A percentile compares a stretch with the other conserved stretches of the same genome.
Evolutionary conservation across 1,284 basidiomycete species (phyloP).

Genomic region (Ceratobasidium theobromae): DNA sequence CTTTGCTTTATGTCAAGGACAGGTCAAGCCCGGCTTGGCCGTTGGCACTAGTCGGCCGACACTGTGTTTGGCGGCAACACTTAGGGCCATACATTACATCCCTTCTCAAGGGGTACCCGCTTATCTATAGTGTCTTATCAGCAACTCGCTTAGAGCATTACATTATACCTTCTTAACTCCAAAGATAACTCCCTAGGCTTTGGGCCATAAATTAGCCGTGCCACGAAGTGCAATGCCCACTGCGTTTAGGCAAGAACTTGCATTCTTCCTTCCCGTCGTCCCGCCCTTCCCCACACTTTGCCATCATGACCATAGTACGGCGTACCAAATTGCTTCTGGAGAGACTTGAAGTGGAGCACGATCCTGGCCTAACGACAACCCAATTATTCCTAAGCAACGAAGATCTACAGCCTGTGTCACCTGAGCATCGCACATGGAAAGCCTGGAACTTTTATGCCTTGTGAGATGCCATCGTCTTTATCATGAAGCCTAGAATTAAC

Average conservation of each 20-base stretch:
- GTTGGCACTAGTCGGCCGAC: slow-evolving; percentile 21
- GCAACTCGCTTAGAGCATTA: background rate
- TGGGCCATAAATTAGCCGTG: slow-evolving; percentile 10
- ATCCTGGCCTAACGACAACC: slow-evolving; percentile 51
- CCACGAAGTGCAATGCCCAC: background rate
- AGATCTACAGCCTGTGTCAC: slow-evolving; percentile 61
- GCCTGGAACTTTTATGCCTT: slow-evolving; percentile 64
- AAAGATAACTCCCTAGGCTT: background rate
- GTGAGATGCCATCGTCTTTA: slow-evolving; percentile 45
- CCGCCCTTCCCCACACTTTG: background rate
- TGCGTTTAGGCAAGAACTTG: slow-evolving; percentile 23
- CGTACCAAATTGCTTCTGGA: slow-evolving; percentile 36
- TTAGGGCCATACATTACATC: too few relatives aligned
- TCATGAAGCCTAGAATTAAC: background rate
- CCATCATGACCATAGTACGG: slow-evolving; percentile 4
- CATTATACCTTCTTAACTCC: background rate
- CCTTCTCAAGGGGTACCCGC: too few relatives aligned
- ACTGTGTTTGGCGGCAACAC: too few relatives aligned
- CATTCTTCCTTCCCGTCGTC: background rate
- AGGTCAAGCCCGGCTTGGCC: too few relatives aligned
- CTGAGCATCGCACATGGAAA: slow-evolving; percentile 60
- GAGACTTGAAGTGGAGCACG: slow-evolving; percentile 54
- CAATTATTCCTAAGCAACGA: slow-evolving; percentile 63
- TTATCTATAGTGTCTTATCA: slow-evolving; percentile 30
- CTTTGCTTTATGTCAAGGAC: too few relatives aligned